Base-by-base conservation (phyloP, 805 yeast species). In the Candida verbasci region DNA sequence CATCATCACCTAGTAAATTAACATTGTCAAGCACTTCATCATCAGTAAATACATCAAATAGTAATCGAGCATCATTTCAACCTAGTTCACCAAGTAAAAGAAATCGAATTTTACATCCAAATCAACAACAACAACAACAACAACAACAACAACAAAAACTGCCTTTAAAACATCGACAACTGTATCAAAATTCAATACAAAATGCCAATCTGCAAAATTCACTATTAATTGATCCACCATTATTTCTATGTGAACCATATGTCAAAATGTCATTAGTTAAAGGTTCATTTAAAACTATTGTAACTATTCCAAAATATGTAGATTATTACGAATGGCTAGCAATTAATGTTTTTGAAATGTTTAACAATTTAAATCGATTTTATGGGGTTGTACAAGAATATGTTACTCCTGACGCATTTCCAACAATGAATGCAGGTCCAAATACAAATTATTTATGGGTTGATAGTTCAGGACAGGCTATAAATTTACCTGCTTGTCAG, bases 251-350 rank as follows among this genome's bases (percentile, higher is more conserved):
- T 53, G 96, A 89, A 49, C 97, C 97, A 10, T 93, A 85, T 57
- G 93, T 89, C 4, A 81, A 89, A 43, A 86, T 97, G 0, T 95
- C 97, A 0, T 66, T 93, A 24, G 98, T 94, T 14, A 93, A 91
- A 55, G 99, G 99, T 12, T 85, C 96, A 0, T 93, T 88, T 66
- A 88, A 86, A 53, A 89, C 98, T 1, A 93, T 93, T 46, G 97
- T 93, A 1, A 95, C 86, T 53, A 68, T 87, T 16, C 98, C 99
- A 14, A 87, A 86, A 54, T 91, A 91, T 54, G 97, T 94, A 9
- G 97, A 93, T 52, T 72, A 78, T 41, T 86, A 88, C 38, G 99
- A 93, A 58, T 93, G 99, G 99, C 69, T 93, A 12, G 96, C 97
- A 1, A 73, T 93, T 38, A 93, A 88, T 56, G 79, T 86, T 6